phyloP scores from a whole-genome alignment of 2,329 filamentous ascomycete genomes.

The Drechslerella stenobrocha region DNA sequence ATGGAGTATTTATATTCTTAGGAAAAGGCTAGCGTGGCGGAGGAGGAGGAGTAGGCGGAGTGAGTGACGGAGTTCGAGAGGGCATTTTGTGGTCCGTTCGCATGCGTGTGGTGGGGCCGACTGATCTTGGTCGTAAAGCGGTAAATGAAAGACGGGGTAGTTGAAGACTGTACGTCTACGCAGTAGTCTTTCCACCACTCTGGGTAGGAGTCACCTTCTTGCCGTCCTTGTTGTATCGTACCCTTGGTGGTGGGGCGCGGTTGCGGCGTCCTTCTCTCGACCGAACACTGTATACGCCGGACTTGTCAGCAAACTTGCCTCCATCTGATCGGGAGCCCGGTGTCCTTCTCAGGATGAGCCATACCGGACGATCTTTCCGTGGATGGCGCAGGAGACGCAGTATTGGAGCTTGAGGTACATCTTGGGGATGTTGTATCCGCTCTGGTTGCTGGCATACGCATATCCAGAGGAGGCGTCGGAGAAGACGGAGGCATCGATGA shows the following conservation, averaged over 20 bases:
- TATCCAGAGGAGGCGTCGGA: conserved; percentile 55
- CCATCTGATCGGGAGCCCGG: background rate
- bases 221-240: conserved; percentile 99
- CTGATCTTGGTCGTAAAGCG: conserved; percentile 13
- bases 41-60: conserved; percentile 5
- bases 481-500: conserved; percentile 99
- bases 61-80: conserved; percentile 17
- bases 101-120: background rate
- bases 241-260: conserved; percentile 94
- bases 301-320: conserved; percentile 56
- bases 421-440: conserved; percentile 98
- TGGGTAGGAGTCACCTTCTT: conserved; percentile 97
- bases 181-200: conserved; percentile 66
- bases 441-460: conserved; percentile 16
- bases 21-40: conserved; percentile 22
- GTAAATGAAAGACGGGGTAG: conserved; percentile 25
- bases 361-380: conserved; percentile 99
- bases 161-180: conserved; percentile 19
- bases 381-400: conserved; percentile 99
- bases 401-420: conserved; percentile 99
- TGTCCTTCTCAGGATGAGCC: conserved; percentile 58
- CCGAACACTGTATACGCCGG: conserved; percentile 72
- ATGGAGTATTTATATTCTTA: conserved; percentile 45
- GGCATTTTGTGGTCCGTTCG: conserved; percentile 20
- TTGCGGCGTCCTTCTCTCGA: conserved; percentile 96